Evolutionary conservation across 768 basidiomycete genomes (phyloP).

Genomic region (Tylopilus rubrobrunneus): DNA sequence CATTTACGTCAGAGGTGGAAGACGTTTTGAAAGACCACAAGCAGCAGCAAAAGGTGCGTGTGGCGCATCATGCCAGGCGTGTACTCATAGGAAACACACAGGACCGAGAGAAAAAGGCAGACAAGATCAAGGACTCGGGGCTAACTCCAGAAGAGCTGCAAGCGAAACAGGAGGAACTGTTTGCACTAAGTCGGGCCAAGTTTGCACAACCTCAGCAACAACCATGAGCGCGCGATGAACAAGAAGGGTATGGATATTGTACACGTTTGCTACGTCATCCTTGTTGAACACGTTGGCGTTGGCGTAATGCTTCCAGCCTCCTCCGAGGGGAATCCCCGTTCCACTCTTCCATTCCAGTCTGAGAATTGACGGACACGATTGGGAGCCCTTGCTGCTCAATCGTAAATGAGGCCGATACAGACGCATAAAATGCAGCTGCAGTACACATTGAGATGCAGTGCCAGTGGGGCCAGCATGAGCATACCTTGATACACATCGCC

Average conservation of each 20-base stretch:
- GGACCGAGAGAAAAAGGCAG: slow-evolving; percentile 91
- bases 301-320: slow-evolving; percentile 52
- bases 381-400: slow-evolving; percentile 85
- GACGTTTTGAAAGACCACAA: slow-evolving; percentile 96
- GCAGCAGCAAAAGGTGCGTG: slow-evolving; percentile 82
- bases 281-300: slow-evolving; percentile 34
- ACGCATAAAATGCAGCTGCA: slow-evolving; percentile 66
- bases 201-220: slow-evolving; percentile 59
- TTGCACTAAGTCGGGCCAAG: slow-evolving; percentile 86
- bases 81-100: slow-evolving; percentile 28
- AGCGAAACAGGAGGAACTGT: slow-evolving; percentile 84
- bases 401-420: slow-evolving; percentile 76
- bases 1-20: slow-evolving; percentile 85
- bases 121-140: slow-evolving; percentile 84
- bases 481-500: slow-evolving; percentile 68
- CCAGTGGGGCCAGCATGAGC: slow-evolving; percentile 13
- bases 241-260: slow-evolving; percentile 15
- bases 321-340: slow-evolving; percentile 63
- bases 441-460: slow-evolving; percentile 14
- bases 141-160: slow-evolving; percentile 88
- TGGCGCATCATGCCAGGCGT: not conserved
- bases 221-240: slow-evolving; percentile 11
- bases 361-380: slow-evolving; percentile 31
- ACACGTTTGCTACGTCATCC: slow-evolving; percentile 30
- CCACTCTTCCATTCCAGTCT: slow-evolving; percentile 46